These are phyloP conservation scores for Cryptosporidium ryanae DNA, from an alignment of 169 alveolate genomes.

Conservation along the genomic window DNA sequence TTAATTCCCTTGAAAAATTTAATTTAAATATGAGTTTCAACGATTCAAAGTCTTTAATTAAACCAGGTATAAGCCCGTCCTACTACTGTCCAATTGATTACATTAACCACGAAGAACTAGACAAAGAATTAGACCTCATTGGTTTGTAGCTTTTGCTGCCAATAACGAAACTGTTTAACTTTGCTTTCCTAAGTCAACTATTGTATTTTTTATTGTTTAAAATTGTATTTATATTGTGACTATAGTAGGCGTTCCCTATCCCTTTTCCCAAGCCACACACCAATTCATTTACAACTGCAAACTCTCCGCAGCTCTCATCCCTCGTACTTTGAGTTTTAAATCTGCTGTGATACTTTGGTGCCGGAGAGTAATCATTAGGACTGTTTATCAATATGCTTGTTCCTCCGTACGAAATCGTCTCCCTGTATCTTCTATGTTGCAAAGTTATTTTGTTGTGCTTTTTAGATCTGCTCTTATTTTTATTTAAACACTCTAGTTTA, in stretches of 20 bases:
- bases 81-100: constrained; percentile 61
- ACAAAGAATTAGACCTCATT: constrained; percentile 66
- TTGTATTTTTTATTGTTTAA: no score
- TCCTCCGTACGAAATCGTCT: constrained; percentile 13
- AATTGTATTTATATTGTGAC: no score
- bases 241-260: no score
- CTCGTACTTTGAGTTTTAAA: constrained; percentile 25
- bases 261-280: no score
- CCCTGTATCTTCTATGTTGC: constrained; percentile 36
- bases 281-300: background rate
- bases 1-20: constrained; percentile 9
- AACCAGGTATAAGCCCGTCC: background rate
- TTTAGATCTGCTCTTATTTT: background rate
- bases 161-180: background rate
- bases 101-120: constrained; percentile 60
- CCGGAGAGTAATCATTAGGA: constrained; percentile 52
- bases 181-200: background rate
- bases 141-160: background rate
- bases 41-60: background rate
- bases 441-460: background rate
- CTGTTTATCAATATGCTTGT: background rate
- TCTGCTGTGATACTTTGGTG: constrained; percentile 64
- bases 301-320: background rate
- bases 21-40: background rate
- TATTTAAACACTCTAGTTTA: background rate